Evolutionary conservation across 352 stramenopile genomes (phyloP).

Genomic region (Phytophthora uliginosa): DNA sequence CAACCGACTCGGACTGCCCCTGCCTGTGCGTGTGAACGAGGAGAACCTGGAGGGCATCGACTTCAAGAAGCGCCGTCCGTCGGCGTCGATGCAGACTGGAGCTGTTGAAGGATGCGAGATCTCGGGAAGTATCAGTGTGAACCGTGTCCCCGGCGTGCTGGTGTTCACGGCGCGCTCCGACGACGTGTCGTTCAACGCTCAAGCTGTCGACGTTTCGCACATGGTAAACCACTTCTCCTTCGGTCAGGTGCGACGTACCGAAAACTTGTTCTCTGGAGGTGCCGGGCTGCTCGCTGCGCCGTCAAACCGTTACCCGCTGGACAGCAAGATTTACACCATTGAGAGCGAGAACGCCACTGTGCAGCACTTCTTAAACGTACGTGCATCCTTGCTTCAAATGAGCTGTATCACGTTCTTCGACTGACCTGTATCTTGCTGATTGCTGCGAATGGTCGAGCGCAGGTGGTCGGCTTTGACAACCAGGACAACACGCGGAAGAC

Average conservation of each 20-base stretch:
- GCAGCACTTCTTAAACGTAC: constrained; percentile 86
- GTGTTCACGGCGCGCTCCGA: constrained; percentile 75
- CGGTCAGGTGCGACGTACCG: constrained; percentile 73
- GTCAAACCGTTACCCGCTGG: constrained; percentile 76
- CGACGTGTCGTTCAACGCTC: constrained; percentile 76
- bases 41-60: constrained; percentile 62
- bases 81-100: constrained; percentile 35
- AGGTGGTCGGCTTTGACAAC: constrained; percentile 84
- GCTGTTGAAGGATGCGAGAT: constrained; percentile 82
- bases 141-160: constrained; percentile 78
- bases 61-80: constrained; percentile 59
- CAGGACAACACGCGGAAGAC: constrained; percentile 64
- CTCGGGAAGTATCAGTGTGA: constrained; percentile 82
- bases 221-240: constrained; percentile 89
- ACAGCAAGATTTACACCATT: constrained; percentile 60
- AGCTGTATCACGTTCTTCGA: background rate
- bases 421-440: constrained; percentile 8
- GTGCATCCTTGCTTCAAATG: constrained; percentile 40
- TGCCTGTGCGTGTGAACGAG: constrained; percentile 68
- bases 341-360: constrained; percentile 82
- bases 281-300: constrained; percentile 47
- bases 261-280: constrained; percentile 65
- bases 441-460: background rate
- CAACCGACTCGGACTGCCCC: constrained; percentile 47
- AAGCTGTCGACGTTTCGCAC: constrained; percentile 73